phyloP scores from a whole-genome alignment of 148 eudicot species.

The Amaranthus hypochondriacus region DNA sequence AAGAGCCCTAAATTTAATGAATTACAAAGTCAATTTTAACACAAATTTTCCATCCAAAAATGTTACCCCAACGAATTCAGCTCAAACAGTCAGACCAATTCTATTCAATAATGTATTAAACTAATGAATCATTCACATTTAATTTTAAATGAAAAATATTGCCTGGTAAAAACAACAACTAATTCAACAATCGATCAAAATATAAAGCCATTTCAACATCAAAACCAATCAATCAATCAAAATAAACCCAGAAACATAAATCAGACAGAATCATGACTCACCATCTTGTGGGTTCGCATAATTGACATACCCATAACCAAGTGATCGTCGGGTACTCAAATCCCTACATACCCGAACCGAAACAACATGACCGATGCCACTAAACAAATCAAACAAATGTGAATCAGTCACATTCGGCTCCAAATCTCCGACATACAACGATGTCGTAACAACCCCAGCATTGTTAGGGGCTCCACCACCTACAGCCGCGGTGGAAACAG shows the following conservation, averaged over 20 bases:
- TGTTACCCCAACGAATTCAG: too few species aligned
- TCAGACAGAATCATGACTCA: slow-evolving; percentile 13
- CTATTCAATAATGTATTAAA: too few species aligned
- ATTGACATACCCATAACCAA: slow-evolving; percentile 79
- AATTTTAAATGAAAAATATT: too few species aligned
- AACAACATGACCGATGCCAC: slow-evolving; percentile 54
- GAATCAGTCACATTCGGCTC: slow-evolving; percentile 52
- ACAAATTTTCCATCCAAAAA: too few species aligned
- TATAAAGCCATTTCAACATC: not conserved
- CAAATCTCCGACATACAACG: slow-evolving; percentile 71
- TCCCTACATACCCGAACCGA: slow-evolving; percentile 77
- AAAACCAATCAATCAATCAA: not conserved
- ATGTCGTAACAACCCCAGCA: slow-evolving; percentile 39
- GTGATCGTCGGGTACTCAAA: slow-evolving; percentile 42
- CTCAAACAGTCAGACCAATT: too few species aligned
- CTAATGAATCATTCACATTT: too few species aligned
- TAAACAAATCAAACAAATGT: slow-evolving; percentile 57
- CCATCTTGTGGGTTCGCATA: slow-evolving; percentile 55
- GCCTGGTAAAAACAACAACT: not conserved
- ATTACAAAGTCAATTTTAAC: too few species aligned
- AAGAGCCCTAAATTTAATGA: too few species aligned
- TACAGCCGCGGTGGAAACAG: slow-evolving; percentile 24
- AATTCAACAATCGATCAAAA: not conserved
- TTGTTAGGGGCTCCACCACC: slow-evolving; percentile 1
- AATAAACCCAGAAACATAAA: not conserved